Base-by-base conservation (phyloP, 2,329 filamentous ascomycete genomes). In the Penicillium griseofulvum region DNA sequence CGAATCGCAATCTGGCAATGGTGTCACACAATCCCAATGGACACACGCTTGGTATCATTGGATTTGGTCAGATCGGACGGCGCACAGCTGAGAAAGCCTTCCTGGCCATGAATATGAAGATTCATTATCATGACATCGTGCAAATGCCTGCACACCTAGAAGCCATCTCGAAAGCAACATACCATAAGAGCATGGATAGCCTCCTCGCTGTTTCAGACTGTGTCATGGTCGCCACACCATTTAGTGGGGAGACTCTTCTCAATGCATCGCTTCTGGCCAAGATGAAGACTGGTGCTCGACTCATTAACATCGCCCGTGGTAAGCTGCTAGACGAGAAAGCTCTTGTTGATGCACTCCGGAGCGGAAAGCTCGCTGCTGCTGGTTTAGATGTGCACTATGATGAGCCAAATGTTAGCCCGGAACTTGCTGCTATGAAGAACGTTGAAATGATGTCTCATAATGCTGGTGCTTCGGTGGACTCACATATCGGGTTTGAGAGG, bases 1-100 rank as follows among this genome's bases (percentile, higher is more conserved):
- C 86, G 55, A 87, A 90, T 67, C 76, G 76, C 12, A 77, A 80
- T 53, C 83, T 85, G 1, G 84, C 86, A 0, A 77, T 78, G 5
- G 77, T 79, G 14, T 85, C 86, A 2, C 82, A 83, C 64, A 90
- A 89, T 70, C 86, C 87, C 1, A 81, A 83, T 17, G 78, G 79
- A 12, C 81, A 83, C 50, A 75, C 75, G 0, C 77, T 91, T 0
- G 88, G 87, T 0, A 79, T 91, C 28, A 80, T 91, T 26, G 88
- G 88, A 0, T 78, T 91, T 2, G 88, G 88, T 3, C 84, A 86
- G 57, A 85, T 87, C 57, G 85, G 85, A 3, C 82, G 81, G 61
- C 77, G 77, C 34, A 80, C 91, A 19, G 88, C 84, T 0, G 69
- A 80, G 45, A 87, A 86, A 62, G 82, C 80, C 0, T 69, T 73